These are phyloP conservation scores for Mrakia frigida DNA, from an alignment of 768 basidiomycete genomes.

Conservation along the genomic window DNA sequence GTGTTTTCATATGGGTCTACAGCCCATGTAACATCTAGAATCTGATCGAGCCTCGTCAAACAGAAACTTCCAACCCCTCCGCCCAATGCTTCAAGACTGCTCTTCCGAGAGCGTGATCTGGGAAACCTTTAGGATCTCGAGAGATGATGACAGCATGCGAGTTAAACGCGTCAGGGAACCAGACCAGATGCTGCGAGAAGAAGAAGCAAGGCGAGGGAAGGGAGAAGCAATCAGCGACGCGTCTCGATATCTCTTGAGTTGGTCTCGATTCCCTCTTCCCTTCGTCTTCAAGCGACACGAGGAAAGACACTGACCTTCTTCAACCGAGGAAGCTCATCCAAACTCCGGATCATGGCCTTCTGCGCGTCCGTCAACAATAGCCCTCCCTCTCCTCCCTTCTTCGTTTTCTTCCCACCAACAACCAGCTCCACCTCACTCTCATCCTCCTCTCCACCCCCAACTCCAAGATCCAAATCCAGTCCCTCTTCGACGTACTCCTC, in stretches of 20 bases:
- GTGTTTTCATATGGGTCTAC: too few relatives aligned
- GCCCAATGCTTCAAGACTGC: constrained; percentile 3
- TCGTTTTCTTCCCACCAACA: background rate
- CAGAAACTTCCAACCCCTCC: background rate
- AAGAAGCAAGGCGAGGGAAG: background rate
- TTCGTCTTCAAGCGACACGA: background rate
- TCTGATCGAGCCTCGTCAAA: background rate
- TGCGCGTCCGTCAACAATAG: constrained; percentile 22
- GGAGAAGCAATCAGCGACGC: background rate
- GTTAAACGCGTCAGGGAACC: constrained; percentile 24
- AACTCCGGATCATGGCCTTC: background rate
- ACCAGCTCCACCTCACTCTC: background rate
- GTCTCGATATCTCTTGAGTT: too few relatives aligned
- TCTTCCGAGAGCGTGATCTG: constrained; percentile 20
- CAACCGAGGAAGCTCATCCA: constrained; percentile 19
- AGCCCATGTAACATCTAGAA: too few relatives aligned
- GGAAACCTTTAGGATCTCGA: constrained; percentile 23
- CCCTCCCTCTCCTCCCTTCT: constrained; percentile 1
- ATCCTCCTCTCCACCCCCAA: too few relatives aligned
- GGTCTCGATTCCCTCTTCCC: too few relatives aligned
- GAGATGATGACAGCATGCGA: constrained; percentile 31
- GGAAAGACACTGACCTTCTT: constrained; percentile 12
- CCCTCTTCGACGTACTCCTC: constrained; percentile 9
- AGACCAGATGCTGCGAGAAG: constrained; percentile 11
- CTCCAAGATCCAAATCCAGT: background rate